Evolutionary conservation across 768 basidiomycete species (phyloP).

Genomic region (Tubosaeta brunneosetosa): DNA sequence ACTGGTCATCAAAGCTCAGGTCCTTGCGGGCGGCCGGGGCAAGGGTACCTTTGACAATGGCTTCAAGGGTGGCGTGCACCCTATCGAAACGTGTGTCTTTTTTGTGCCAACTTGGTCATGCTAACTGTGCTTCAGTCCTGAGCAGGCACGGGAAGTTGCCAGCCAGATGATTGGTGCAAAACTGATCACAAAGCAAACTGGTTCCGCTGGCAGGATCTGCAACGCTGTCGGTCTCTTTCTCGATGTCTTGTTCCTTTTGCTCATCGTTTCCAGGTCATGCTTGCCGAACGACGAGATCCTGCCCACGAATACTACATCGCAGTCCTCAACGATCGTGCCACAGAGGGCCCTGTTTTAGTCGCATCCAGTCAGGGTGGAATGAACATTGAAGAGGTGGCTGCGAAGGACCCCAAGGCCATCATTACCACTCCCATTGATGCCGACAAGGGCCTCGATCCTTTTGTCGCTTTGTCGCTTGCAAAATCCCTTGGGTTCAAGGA

Average conservation of each 20-base stretch:
- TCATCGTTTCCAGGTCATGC: constrained; percentile 74
- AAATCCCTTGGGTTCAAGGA: constrained; percentile 85
- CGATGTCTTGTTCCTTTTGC: background rate
- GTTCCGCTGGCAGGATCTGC: constrained; percentile 85
- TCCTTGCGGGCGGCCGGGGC: constrained; percentile 96
- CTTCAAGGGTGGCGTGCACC: constrained; percentile 95
- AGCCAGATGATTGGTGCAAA: constrained; percentile 91
- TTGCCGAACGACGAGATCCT: constrained; percentile 91
- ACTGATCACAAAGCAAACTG: constrained; percentile 98
- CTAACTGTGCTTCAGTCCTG: constrained; percentile 49
- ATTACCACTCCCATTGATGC: constrained; percentile 92
- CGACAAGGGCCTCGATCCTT: constrained; percentile 69
- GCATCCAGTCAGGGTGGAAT: constrained; percentile 95
- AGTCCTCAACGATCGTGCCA: constrained; percentile 88
- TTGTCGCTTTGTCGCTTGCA: constrained; percentile 74
- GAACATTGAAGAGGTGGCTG: constrained; percentile 99
- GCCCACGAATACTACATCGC: constrained; percentile 98
- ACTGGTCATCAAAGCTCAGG: constrained; percentile 98
- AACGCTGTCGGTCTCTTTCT: constrained; percentile 66
- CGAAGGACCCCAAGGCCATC: constrained; percentile 90
- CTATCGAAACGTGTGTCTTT: constrained; percentile 68
- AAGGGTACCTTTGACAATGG: constrained; percentile 97
- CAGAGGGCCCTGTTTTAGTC: constrained; percentile 88
- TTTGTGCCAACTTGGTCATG: background rate
- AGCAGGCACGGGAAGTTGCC: constrained; percentile 84